Conservation (phyloP, 2,329 filamentous ascomycete genomes). For the Ceratocystis variospora region DNA sequence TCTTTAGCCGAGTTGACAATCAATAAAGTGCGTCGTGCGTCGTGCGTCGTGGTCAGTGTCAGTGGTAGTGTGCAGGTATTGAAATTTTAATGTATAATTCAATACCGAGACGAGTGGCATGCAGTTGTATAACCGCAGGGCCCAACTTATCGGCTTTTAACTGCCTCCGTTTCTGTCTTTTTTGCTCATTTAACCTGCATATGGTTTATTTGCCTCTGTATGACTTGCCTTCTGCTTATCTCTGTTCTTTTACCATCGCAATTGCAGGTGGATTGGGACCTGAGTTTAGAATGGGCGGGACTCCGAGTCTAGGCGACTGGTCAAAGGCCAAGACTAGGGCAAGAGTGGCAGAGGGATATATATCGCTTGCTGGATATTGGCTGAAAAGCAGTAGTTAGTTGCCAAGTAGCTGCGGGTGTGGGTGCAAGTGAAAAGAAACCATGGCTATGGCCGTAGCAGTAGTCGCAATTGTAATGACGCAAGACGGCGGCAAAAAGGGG, state of each 20-base stretch:
- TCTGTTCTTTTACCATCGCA: background rate
- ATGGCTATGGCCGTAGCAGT: background rate
- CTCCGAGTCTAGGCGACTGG: background rate
- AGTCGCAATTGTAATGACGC: background rate
- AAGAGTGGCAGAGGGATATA: background rate
- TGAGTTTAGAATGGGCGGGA: background rate
- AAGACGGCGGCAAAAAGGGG: background rate
- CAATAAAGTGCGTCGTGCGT: no score
- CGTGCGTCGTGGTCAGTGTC: no score
- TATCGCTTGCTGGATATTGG: no score
- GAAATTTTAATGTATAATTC: no score
- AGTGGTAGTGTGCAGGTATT: no score
- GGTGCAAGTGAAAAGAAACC: background rate
- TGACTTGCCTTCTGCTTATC: background rate
- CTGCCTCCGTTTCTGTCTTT: background rate
- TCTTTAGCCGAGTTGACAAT: no score
- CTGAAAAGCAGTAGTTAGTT: no score
- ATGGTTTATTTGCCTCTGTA: no score
- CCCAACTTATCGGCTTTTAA: no score
- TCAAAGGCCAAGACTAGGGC: background rate
- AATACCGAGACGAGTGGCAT: no score
- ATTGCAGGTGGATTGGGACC: background rate
- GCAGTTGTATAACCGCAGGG: no score
- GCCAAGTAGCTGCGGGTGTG: background rate
- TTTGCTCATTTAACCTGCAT: background rate